These are phyloP conservation scores for Dipodascus albidus DNA, from an alignment of 805 yeast genomes.

Conservation along the genomic window DNA sequence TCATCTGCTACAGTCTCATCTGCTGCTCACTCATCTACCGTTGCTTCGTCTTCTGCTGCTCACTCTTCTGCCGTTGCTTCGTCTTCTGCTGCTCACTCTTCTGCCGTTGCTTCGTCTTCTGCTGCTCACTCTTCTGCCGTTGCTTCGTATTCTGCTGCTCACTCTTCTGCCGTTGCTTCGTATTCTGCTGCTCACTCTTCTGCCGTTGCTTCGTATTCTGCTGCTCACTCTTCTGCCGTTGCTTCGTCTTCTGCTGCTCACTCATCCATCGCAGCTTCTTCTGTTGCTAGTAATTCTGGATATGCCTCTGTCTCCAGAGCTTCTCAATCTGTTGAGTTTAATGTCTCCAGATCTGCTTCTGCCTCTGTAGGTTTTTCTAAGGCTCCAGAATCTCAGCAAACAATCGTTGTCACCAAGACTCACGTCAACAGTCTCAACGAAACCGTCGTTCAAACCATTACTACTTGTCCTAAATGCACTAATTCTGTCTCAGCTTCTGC, in stretches of 20 bases:
- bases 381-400: background rate
- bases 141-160: background rate
- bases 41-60: slow-evolving; percentile 5
- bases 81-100: slow-evolving; percentile 3
- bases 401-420: background rate
- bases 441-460: background rate
- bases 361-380: background rate
- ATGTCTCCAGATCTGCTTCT: background rate
- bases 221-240: slow-evolving; percentile 29
- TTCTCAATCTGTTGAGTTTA: background rate
- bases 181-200: background rate
- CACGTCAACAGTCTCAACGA: background rate
- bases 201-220: slow-evolving; percentile 21
- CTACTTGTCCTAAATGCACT: background rate
- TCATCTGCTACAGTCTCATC: slow-evolving; percentile 6
- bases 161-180: background rate
- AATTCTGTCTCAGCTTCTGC: background rate
- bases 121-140: background rate
- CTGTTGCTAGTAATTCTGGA: background rate
- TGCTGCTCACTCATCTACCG: slow-evolving; percentile 10
- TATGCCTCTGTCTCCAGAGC: background rate
- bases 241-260: slow-evolving; percentile 7
- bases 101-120: slow-evolving; percentile 2
- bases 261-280: background rate
- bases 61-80: slow-evolving; percentile 4